A percentile compares a stretch with the other conserved stretches of the same genome.
These are phyloP conservation scores for Metschnikowia bowlesiae DNA, from an alignment of 805 yeast species.

Conservation along the genomic window DNA sequence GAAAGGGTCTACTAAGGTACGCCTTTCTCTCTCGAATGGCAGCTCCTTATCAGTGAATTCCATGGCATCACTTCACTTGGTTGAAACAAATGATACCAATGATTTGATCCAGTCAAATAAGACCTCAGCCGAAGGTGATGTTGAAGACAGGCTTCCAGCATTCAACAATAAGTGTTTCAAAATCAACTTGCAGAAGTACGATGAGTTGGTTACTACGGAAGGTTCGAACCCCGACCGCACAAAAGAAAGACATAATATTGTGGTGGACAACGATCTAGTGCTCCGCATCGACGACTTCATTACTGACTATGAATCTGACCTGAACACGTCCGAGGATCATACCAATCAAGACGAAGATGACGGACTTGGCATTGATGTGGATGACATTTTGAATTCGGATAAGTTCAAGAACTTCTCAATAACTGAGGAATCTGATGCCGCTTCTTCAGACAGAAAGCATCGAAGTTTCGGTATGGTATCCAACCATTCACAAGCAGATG, in stretches of 20 bases:
- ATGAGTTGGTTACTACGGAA: slow-evolving; percentile 20
- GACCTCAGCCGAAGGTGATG: slow-evolving; percentile 12
- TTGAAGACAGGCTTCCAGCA: slow-evolving; percentile 25
- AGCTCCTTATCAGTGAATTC: slow-evolving; percentile 7
- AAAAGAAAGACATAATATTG: slow-evolving; percentile 21
- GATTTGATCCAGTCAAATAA: not conserved
- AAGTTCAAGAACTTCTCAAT: slow-evolving; percentile 30
- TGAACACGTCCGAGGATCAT: not conserved
- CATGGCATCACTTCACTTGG: not conserved
- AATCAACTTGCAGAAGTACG: slow-evolving; percentile 32
- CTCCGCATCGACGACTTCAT: slow-evolving; percentile 21
- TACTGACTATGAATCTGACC: not conserved
- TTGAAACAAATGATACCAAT: not conserved
- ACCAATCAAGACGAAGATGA: slow-evolving; percentile 20
- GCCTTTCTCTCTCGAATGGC: not conserved
- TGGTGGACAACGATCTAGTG: slow-evolving; percentile 18
- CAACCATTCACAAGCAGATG: slow-evolving; percentile 8
- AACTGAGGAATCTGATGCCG: slow-evolving; percentile 13
- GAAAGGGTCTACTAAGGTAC: slow-evolving; percentile 6
- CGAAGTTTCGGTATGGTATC: slow-evolving; percentile 20
- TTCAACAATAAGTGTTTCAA: slow-evolving; percentile 36
- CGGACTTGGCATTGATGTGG: slow-evolving; percentile 41
- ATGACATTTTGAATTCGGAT: slow-evolving; percentile 38
- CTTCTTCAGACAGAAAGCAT: slow-evolving; percentile 12
- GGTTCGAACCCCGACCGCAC: not conserved